Conservation (phyloP, 768 basidiomycete species). For the Panellus pusillus region DNA sequence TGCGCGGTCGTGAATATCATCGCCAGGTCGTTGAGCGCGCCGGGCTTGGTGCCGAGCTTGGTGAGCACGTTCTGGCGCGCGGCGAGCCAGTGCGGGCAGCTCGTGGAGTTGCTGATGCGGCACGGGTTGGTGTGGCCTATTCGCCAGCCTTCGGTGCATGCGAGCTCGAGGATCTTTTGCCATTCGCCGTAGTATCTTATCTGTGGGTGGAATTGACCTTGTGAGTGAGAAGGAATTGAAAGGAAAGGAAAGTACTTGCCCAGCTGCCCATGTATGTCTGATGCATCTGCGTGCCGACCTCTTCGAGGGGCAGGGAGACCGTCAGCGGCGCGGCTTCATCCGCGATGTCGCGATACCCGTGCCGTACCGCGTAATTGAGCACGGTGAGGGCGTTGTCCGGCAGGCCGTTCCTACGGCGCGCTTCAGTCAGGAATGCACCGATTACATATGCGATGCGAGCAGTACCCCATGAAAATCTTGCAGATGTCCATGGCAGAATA, state of each 20-base stretch:
- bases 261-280: constrained; percentile 20
- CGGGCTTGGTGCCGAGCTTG: constrained; percentile 16
- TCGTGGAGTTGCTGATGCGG: constrained; percentile 16
- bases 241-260: background rate
- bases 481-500: constrained; percentile 23
- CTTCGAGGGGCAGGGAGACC: constrained; percentile 17
- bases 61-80: constrained; percentile 19
- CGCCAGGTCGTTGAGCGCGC: constrained; percentile 16
- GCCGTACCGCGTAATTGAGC: constrained; percentile 22
- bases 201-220: background rate
- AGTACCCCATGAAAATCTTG: constrained; percentile 23
- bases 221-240: background rate
- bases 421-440: background rate
- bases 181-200: constrained; percentile 19
- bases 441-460: background rate
- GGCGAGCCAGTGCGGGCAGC: constrained; percentile 20
- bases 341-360: constrained; percentile 23
- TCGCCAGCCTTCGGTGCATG: constrained; percentile 19
- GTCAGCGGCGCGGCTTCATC: constrained; percentile 22
- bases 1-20: constrained; percentile 20
- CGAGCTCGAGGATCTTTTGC: constrained; percentile 19
- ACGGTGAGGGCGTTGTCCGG: constrained; percentile 22
- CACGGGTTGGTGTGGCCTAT: constrained; percentile 18
- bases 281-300: constrained; percentile 19
- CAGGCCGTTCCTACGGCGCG: constrained; percentile 8